Evolutionary conservation across 2,329 filamentous ascomycete genomes (phyloP).

Genomic region (Coniochaeta sp.): DNA sequence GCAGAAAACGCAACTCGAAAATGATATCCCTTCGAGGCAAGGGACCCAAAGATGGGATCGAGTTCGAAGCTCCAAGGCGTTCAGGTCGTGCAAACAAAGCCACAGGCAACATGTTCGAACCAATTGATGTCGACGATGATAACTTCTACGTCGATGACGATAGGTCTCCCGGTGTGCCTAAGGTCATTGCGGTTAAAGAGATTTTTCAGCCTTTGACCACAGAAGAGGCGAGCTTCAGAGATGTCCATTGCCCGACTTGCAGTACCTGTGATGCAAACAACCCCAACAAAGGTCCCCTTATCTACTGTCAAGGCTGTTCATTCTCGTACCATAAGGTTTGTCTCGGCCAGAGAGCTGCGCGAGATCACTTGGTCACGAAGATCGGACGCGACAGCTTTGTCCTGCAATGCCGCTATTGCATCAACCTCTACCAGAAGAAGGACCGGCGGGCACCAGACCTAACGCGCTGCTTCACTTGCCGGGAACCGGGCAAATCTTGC

Average conservation of each 20-base stretch:
- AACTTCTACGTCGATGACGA: constrained; percentile 42
- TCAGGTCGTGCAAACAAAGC: constrained; percentile 39
- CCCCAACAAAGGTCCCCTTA: constrained; percentile 57
- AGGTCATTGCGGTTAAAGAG: constrained; percentile 62
- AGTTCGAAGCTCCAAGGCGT: constrained; percentile 43
- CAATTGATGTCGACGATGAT: constrained; percentile 51
- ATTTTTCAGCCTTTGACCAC: constrained; percentile 52
- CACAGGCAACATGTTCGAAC: constrained; percentile 36
- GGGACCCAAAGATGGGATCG: constrained; percentile 28
- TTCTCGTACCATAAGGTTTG: constrained; percentile 77
- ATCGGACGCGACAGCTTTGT: constrained; percentile 70
- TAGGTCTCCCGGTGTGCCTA: constrained; percentile 34
- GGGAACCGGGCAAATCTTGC: constrained; percentile 59
- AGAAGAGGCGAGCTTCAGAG: constrained; percentile 57
- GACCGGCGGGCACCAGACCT: constrained; percentile 63
- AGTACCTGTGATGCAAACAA: constrained; percentile 58
- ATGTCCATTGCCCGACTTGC: constrained; percentile 63
- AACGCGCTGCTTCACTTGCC: constrained; percentile 65
- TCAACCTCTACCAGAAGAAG: constrained; percentile 60
- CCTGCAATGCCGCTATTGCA: constrained; percentile 81
- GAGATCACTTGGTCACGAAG: constrained; percentile 91
- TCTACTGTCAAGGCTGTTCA: constrained; percentile 89
- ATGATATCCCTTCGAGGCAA: neutral
- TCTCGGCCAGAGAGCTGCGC: constrained; percentile 60
- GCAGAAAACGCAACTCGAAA: constrained; percentile 4